phyloP scores from a whole-genome alignment of 805 yeast genomes.

The Clavispora santaluciae region DNA sequence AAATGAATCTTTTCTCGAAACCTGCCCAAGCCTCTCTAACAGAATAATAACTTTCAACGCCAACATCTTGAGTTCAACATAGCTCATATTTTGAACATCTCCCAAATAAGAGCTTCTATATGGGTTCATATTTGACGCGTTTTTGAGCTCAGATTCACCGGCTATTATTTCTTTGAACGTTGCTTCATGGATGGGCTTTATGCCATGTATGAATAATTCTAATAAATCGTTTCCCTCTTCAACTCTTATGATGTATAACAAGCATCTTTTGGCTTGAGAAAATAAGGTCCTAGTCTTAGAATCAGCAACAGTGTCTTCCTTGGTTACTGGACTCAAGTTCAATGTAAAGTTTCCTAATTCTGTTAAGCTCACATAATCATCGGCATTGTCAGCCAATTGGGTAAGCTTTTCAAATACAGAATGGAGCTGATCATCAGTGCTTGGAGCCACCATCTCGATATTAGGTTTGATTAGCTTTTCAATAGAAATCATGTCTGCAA shows the following conservation, averaged over 20 bases:
- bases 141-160: constrained; percentile 30
- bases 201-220: constrained; percentile 64
- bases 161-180: constrained; percentile 52
- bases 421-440: constrained; percentile 52
- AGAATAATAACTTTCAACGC: constrained; percentile 73
- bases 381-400: constrained; percentile 31
- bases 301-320: constrained; percentile 46
- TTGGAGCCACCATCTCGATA: constrained; percentile 42
- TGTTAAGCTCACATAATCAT: constrained; percentile 44
- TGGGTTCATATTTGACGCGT: constrained; percentile 18
- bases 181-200: constrained; percentile 64
- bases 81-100: constrained; percentile 46
- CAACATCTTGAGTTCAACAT: constrained; percentile 70
- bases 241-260: constrained; percentile 77
- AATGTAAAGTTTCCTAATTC: constrained; percentile 51
- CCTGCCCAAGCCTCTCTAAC: constrained; percentile 61
- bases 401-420: constrained; percentile 39
- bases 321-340: constrained; percentile 49
- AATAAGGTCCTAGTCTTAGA: constrained; percentile 55
- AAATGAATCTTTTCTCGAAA: constrained; percentile 64
- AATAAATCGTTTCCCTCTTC: constrained; percentile 67
- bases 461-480: constrained; percentile 40
- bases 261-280: constrained; percentile 75
- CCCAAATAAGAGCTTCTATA: constrained; percentile 46
- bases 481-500: constrained; percentile 43